Conservation (phyloP, 75 land plant species). For the Gnetum montanum region DNA sequence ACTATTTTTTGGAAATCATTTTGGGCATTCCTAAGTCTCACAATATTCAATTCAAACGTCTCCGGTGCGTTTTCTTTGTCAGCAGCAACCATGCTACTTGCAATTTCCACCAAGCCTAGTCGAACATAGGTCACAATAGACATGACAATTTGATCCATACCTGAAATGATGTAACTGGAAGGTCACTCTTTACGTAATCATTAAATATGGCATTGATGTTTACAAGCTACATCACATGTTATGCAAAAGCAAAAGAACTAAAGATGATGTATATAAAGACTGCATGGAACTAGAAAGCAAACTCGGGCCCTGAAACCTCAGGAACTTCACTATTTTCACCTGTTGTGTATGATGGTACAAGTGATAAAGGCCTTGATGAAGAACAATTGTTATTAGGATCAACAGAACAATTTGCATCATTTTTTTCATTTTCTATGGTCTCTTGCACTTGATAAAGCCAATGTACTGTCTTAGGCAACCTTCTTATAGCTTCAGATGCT, state of each 20-base stretch:
- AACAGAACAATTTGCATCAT: conserved; percentile 22
- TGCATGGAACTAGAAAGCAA: no score
- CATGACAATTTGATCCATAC: conserved; percentile 48
- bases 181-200: conserved; percentile 5
- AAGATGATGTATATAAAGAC: no score
- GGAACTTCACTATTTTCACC: no score
- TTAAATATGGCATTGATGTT: neutral
- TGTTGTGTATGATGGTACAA: conserved; percentile 45
- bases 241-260: no score
- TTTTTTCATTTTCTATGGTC: conserved; percentile 41
- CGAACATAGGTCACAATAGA: conserved; percentile 41
- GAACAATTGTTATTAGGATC: neutral
- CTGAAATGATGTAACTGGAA: no score
- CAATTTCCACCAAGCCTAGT: conserved; percentile 70
- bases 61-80: conserved; percentile 57
- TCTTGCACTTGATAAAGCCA: conserved; percentile 41
- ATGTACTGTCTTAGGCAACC: conserved; percentile 40
- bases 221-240: neutral
- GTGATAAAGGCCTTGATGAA: conserved; percentile 14
- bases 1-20: conserved; percentile 65
- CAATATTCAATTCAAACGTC: conserved; percentile 56
- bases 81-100: conserved; percentile 35
- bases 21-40: conserved; percentile 58
- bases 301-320: no score
- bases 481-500: conserved; percentile 18